Evolutionary conservation across 371 early-diverging fungal species (phyloP), one percentile per base, ranked within the genome.

Genomic region (Mortierella sp.): DNA sequence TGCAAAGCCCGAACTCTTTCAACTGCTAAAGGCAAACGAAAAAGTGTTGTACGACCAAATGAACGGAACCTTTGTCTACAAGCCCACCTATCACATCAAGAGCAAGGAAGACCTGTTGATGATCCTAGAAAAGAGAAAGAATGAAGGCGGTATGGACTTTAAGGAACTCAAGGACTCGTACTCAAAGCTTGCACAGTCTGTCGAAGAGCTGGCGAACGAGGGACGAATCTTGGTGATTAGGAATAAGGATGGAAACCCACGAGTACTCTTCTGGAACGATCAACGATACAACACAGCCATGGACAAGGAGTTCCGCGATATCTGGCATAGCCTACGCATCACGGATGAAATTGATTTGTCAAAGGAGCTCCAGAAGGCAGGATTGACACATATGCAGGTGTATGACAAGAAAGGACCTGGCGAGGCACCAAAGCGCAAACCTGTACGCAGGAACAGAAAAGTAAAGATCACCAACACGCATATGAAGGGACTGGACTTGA

Each of bases 391-490:
- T 12, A 93, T 94, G 89, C 91, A 91, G 78, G 93, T 92, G 5
- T 93, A 91, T 76, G 88, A 91, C 78, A 88, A 88, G 83, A 91
- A 92, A 72, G 87, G 88, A n/a, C 84, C 86, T 20, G 73, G 87
- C 5, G 90, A 90, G 64, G 87, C 89, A 69, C 84, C 87, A 5
- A 92, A 90, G 43, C 85, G 88, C 16, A 88, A 91, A 78, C 87
- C 89, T 28, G 91, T 91, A 77, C 88, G 92, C 51, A 79, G 92
- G 59, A 91, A 91, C 84, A 85, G 95, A 63, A 92, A 91, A 83
- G 90, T 93, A 73, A 94, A 94, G 83, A 93, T 95, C 68, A 95
- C 95, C 14, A 96, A 96, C 72, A 94, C 94, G 45, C 96, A 96
- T 79, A 88, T 96, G 87, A 89, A 91, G 40, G 92, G 90, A 55